Evolutionary conservation across 768 basidiomycete species (phyloP), one percentile per base, ranked within the genome.

Genomic region (Tylopilus sp.): DNA sequence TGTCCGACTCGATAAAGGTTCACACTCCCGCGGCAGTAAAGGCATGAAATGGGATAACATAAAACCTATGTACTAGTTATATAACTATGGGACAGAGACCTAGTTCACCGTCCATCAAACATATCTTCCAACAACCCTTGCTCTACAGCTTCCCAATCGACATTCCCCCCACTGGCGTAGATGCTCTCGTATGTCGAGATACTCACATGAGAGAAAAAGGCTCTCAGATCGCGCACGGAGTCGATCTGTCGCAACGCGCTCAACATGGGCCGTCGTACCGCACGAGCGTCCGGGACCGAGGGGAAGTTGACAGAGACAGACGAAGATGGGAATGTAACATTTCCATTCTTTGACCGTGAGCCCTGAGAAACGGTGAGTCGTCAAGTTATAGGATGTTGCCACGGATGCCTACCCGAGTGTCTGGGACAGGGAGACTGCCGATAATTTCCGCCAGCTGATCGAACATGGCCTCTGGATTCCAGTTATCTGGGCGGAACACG

Each of bases 141-240:
- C 69, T 98, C 95, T 20, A 99, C 86, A 3, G 83, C 84, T 28
- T 83, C 85, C 93, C 91, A 95, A 64, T 98, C 95, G 18, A 98
- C 75, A 50, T 79, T 83, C 0, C 88, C 86, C 13, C 80, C 82
- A 57, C 86, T 86, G 7, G 81, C 81, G 67, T 98, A 99, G 42
- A 95, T 79, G 52, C 87, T 88, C 71, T 98, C 93, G 65, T 93
- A 98, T 10, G 88, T 86, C 5, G 85, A 76, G 45, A 95, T 83
- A 68, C 93, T 95, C 44, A 94, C 85, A 50, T 85, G 80, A 1
- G 91, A 85, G 69, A 98, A 94, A 75, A 99, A 99, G 1, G 86
- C 80, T n/a, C 85, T 78, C 22, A 99, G 73, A 61, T 97, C 90
- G 33, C 83, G 80, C 38, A 97, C 81, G 47, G 90, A 92, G 54